These are phyloP conservation scores for Psidium friedrichsthalianum DNA, from an alignment of 345 rosid species.

Conservation along the genomic window DNA sequence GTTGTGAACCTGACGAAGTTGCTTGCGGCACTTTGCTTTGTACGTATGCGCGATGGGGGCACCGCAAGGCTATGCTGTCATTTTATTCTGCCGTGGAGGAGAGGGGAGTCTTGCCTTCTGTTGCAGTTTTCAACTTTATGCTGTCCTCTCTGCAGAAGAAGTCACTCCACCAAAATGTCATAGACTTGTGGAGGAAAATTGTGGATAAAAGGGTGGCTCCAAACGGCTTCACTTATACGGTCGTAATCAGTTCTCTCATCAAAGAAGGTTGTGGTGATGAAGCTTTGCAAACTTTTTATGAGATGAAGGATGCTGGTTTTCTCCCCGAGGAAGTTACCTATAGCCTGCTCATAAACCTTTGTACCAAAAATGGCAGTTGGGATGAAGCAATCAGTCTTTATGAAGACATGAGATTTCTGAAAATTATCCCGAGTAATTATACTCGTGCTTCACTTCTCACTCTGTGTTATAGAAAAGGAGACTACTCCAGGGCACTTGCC, in stretches of 20 bases:
- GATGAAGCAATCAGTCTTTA: slow-evolving; percentile 48
- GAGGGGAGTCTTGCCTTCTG: slow-evolving; percentile 41
- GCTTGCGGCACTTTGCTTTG: slow-evolving; percentile 96
- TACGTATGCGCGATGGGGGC: slow-evolving; percentile 93
- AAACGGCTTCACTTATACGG: slow-evolving; percentile 57
- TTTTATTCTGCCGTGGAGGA: slow-evolving; percentile 69
- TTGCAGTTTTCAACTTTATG: slow-evolving; percentile 81
- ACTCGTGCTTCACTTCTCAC: slow-evolving; percentile 91
- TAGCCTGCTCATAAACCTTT: slow-evolving; percentile 50
- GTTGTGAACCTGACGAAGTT: slow-evolving; percentile 85
- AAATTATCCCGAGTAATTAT: slow-evolving; percentile 69
- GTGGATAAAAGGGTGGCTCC: slow-evolving; percentile 42
- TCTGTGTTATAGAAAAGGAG: slow-evolving; percentile 60
- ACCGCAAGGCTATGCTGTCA: slow-evolving; percentile 65
- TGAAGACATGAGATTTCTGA: slow-evolving; percentile 59
- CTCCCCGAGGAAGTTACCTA: slow-evolving; percentile 79
- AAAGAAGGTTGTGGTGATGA: slow-evolving; percentile 49
- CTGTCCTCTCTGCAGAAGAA: slow-evolving; percentile 88
- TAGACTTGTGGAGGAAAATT: slow-evolving; percentile 69
- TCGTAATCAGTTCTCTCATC: slow-evolving; percentile 58
- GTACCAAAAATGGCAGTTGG: slow-evolving; percentile 43
- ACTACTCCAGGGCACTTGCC: slow-evolving; percentile 72
- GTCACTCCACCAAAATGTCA: slow-evolving; percentile 52
- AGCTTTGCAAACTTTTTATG: slow-evolving; percentile 47
- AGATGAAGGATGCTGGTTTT: slow-evolving; percentile 57